Evolutionary conservation across 2,329 filamentous ascomycete species (phyloP).

Genomic region (Fonsecaea nubica): DNA sequence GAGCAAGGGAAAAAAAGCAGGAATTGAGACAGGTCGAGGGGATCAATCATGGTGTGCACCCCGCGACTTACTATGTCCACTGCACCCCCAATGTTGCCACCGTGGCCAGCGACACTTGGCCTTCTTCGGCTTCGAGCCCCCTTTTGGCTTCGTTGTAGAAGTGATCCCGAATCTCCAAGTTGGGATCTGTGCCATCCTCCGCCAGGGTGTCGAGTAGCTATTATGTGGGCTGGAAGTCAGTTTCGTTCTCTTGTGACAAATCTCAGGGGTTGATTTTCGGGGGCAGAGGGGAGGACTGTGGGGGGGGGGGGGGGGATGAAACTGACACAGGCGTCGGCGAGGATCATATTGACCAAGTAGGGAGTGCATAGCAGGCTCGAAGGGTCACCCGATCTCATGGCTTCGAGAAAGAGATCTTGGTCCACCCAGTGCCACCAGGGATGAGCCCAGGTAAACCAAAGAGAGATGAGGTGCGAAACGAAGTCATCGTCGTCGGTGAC

Average conservation of each 20-base stretch:
- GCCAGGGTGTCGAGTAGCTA: slow-evolving; percentile 41
- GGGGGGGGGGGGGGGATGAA: neutral
- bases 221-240: slow-evolving; percentile 38
- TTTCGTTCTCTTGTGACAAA: neutral
- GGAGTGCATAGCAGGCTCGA: slow-evolving; percentile 42
- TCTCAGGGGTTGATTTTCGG: neutral
- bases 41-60: neutral
- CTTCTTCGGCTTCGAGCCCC: slow-evolving; percentile 43
- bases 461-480: slow-evolving; percentile 45
- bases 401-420: slow-evolving; percentile 44
- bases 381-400: slow-evolving; percentile 44
- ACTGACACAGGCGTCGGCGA: slow-evolving; percentile 44
- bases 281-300: neutral
- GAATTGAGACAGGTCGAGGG: neutral
- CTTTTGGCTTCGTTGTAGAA: slow-evolving; percentile 47
- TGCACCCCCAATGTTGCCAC: slow-evolving; percentile 44
- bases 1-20: neutral
- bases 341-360: slow-evolving; percentile 44
- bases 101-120: slow-evolving; percentile 42
- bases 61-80: slow-evolving; percentile 41
- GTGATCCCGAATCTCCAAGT: slow-evolving; percentile 40
- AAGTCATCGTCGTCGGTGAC: slow-evolving; percentile 45
- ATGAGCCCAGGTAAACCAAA: slow-evolving; percentile 47
- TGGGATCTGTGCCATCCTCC: slow-evolving; percentile 39
- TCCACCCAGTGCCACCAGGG: slow-evolving; percentile 45